These are phyloP conservation scores for Pythium grandisporangium DNA, from an alignment of 352 stramenopile species.

Conservation along the genomic window DNA sequence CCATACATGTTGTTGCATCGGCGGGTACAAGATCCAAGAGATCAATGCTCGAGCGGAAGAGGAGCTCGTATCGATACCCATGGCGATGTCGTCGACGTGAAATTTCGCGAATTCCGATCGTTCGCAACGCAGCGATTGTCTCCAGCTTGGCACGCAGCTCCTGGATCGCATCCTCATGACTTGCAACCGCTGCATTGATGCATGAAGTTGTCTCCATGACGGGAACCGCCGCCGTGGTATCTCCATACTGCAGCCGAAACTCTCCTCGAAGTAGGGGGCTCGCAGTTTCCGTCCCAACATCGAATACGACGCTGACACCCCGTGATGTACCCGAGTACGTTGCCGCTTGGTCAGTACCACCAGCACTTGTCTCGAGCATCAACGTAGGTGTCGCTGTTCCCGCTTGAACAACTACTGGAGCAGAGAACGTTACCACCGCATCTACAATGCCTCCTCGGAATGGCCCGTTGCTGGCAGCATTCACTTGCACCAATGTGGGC, in stretches of 20 bases:
- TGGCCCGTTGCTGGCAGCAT: slow-evolving; percentile 28
- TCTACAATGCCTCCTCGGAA: slow-evolving; percentile 39
- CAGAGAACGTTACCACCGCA: slow-evolving; percentile 33
- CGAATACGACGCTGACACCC: slow-evolving; percentile 41
- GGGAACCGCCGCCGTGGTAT: slow-evolving; percentile 17
- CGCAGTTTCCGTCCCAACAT: slow-evolving; percentile 37
- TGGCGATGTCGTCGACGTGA: slow-evolving; percentile 14
- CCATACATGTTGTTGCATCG: slow-evolving; percentile 21
- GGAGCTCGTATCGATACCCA: slow-evolving; percentile 42
- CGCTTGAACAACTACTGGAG: slow-evolving; percentile 25
- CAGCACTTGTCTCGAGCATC: slow-evolving; percentile 31
- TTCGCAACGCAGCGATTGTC: slow-evolving; percentile 31
- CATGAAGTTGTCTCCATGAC: slow-evolving; percentile 33
- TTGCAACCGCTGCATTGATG: slow-evolving; percentile 28
- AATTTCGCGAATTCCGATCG: slow-evolving; percentile 37
- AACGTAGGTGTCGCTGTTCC: slow-evolving; percentile 15
- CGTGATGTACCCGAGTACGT: slow-evolving; percentile 34
- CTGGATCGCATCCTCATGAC: slow-evolving; percentile 30
- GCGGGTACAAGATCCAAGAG: slow-evolving; percentile 39
- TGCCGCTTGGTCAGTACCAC: slow-evolving; percentile 15
- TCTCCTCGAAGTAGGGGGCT: slow-evolving; percentile 29
- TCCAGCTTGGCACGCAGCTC: slow-evolving; percentile 28
- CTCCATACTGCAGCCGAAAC: slow-evolving; percentile 51
- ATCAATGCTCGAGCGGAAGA: slow-evolving; percentile 39
- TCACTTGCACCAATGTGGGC: slow-evolving; percentile 23